Base-by-base conservation (phyloP, 1,284 basidiomycete genomes). In the Fomitopsis betulina region DNA sequence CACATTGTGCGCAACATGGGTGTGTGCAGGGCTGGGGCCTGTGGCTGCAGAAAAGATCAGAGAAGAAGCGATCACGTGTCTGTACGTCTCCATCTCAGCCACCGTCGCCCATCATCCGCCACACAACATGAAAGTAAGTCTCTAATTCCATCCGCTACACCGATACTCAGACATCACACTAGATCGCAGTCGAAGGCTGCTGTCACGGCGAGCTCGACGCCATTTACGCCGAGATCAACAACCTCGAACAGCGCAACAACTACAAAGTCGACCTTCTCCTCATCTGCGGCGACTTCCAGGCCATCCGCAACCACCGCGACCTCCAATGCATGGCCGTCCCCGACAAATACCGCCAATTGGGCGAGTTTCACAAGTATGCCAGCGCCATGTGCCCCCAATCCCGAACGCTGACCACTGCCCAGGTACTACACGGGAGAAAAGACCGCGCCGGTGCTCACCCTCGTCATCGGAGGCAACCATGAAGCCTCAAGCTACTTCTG, bases 391-490 rank as follows among this genome's bases (percentile, higher is more conserved):
- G 40, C 6, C n/a, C 10, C 5, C 8, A 32, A 6, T 19, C 19
- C 17, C 30, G 10, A 25, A 32, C 19, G 7, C 27, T 30, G 49
- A 37, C 32, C 32, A 5, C 21, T 17, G 51, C 33, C 47, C 56
- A 89, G 89, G 67, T 96, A 98, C 72, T 99, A 98, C 70, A 87
- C 86, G 0, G 94, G 94, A 1, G 79, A 89, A 66, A 87, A 82
- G 64, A 76, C 70, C 7, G 96, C 96, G 0, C 95, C 96, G 0
- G 73, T 97, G 6, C 75, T 98, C 67, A 99, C 97, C 0, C 79
- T 99, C 33, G 87, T 98, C 54, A 97, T 99, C 67, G 97, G 97
- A 21, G 97, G 97, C 5, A 99, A 99, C 70, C 96, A 99, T 71
- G 96, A 99, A 74, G 94, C 94, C 4, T 96, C 93, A 56, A 97